Evolutionary conservation across 2,329 filamentous ascomycete genomes (phyloP).

Genomic region (Aspergillus sp.): DNA sequence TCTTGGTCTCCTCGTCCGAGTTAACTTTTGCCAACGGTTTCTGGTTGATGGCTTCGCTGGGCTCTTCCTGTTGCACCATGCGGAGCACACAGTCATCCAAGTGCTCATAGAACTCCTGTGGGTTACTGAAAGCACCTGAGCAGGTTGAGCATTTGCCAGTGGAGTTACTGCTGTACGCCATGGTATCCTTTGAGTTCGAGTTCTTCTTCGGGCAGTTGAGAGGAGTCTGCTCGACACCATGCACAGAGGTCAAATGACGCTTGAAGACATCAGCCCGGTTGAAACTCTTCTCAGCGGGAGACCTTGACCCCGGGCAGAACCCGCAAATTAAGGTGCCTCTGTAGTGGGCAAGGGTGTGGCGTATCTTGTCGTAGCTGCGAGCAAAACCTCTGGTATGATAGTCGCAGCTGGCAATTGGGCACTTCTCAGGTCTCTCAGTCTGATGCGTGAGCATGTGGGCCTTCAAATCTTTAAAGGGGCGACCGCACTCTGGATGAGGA

Average conservation of each 20-base stretch:
- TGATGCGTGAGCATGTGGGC: slow-evolving; percentile 94
- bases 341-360: slow-evolving; percentile 90
- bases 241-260: slow-evolving; percentile 81
- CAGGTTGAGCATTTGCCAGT: slow-evolving; percentile 91
- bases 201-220: slow-evolving; percentile 82
- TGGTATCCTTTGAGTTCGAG: slow-evolving; percentile 47
- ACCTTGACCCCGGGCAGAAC: slow-evolving; percentile 85
- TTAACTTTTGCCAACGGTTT: slow-evolving; percentile 53
- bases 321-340: slow-evolving; percentile 97
- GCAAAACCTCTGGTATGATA: slow-evolving; percentile 91
- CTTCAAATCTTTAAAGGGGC: slow-evolving; percentile 83
- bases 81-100: slow-evolving; percentile 65
- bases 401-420: slow-evolving; percentile 83
- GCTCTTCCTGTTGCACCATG: slow-evolving; percentile 55
- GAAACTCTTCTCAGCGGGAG: slow-evolving; percentile 86
- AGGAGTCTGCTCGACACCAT: slow-evolving; percentile 86
- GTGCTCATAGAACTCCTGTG: slow-evolving; percentile 97
- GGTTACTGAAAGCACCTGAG: slow-evolving; percentile 71
- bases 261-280: slow-evolving; percentile 96
- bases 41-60: slow-evolving; percentile 52
- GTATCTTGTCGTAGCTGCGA: slow-evolving; percentile 92
- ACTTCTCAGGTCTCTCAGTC: slow-evolving; percentile 86
- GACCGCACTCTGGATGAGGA: slow-evolving; percentile 75
- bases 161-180: slow-evolving; percentile 64
- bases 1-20: slow-evolving; percentile 50